phyloP scores from a whole-genome alignment of 2,329 filamentous ascomycete species.

The Coniochaeta sp. region DNA sequence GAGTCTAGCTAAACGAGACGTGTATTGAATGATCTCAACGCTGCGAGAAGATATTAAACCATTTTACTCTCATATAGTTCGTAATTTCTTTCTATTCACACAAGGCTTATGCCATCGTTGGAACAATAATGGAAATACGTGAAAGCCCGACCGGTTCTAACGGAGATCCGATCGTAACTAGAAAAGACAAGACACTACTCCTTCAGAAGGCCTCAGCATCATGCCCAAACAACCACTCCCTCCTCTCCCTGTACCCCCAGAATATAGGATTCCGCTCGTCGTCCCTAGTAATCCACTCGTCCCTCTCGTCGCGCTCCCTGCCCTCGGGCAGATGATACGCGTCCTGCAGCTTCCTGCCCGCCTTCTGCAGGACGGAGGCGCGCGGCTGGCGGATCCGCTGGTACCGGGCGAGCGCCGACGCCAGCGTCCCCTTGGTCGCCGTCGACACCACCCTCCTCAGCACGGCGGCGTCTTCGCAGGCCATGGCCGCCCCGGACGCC shows the following conservation, averaged over 20 bases:
- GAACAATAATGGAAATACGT: too few relatives aligned
- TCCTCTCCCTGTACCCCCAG: conserved; percentile 18
- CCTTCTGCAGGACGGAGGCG: conserved; percentile 12
- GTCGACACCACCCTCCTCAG: neutral
- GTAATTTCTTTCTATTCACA: too few relatives aligned
- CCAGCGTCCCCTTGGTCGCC: neutral
- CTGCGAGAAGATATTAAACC: too few relatives aligned
- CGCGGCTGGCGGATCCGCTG: conserved; percentile 2
- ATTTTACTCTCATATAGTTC: too few relatives aligned
- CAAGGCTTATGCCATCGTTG: too few relatives aligned
- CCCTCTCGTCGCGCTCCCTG: conserved; percentile 11
- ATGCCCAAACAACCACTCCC: conserved; percentile 24
- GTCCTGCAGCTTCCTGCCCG: conserved; percentile 14
- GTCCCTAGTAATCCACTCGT: conserved; percentile 9
- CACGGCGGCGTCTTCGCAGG: neutral
- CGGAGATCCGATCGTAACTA: too few relatives aligned
- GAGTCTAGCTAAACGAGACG: too few relatives aligned
- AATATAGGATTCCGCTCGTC: conserved; percentile 12
- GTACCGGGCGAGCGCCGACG: neutral
- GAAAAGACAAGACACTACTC: too few relatives aligned
- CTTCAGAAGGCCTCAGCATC: conserved; percentile 16
- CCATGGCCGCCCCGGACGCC: conserved; percentile 29
- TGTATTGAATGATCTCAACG: too few relatives aligned
- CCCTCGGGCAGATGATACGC: conserved; percentile 4
- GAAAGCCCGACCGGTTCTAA: too few relatives aligned